A percentile compares a stretch with the other conserved stretches of the same genome.
These are phyloP conservation scores for Rauvolfia tetraphylla DNA, from an alignment of 257 asterid genomes.

Conservation along the genomic window DNA sequence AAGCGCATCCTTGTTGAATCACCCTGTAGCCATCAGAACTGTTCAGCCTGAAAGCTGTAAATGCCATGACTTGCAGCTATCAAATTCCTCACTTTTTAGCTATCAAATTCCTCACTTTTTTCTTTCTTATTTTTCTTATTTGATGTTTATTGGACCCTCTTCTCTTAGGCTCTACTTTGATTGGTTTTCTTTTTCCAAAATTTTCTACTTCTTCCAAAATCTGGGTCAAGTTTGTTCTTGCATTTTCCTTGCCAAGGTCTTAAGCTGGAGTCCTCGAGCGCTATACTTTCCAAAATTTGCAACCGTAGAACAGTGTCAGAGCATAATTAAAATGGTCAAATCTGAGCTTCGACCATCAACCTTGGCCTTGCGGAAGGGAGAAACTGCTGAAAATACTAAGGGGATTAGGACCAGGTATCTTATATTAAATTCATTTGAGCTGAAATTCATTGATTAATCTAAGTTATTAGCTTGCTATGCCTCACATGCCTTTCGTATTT, in stretches of 20 bases:
- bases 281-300: slow-evolving; percentile 87
- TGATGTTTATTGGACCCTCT: background rate
- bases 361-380: slow-evolving; percentile 82
- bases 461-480: background rate
- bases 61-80: background rate
- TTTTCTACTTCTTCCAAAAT: too few relatives aligned
- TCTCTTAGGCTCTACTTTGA: too few relatives aligned
- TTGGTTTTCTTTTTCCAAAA: too few relatives aligned
- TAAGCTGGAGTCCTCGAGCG: slow-evolving; percentile 92
- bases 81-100: too few relatives aligned
- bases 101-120: too few relatives aligned
- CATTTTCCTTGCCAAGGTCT: slow-evolving; percentile 40
- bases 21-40: background rate
- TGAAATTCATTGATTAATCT: background rate
- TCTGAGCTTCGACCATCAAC: slow-evolving; percentile 58
- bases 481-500: background rate
- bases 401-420: slow-evolving; percentile 92
- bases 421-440: background rate
- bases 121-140: background rate
- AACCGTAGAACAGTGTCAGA: slow-evolving; percentile 72
- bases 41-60: background rate
- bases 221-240: slow-evolving; percentile 12
- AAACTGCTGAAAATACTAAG: slow-evolving; percentile 70
- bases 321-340: slow-evolving; percentile 58
- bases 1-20: background rate